phyloP scores from a whole-genome alignment of 345 rosid species.

The Salix caprea region DNA sequence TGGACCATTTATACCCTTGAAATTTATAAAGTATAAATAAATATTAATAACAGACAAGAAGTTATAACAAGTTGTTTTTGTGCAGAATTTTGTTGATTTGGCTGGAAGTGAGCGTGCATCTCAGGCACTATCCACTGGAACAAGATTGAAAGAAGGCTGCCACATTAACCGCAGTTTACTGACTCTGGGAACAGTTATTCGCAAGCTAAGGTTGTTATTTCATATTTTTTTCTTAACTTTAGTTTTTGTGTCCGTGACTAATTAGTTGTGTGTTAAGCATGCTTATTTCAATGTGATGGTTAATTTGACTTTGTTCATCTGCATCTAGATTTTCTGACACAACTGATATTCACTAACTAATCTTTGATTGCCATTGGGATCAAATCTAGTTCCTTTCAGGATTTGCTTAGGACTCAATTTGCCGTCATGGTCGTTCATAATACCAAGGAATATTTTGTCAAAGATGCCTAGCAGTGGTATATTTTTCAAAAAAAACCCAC shows the following conservation, averaged over 20 bases:
- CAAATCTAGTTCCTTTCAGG: background rate
- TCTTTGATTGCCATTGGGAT: background rate
- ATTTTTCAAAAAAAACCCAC: background rate
- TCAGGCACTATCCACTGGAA: constrained; percentile 79
- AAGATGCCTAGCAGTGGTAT: background rate
- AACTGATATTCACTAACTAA: background rate
- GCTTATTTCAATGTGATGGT: background rate
- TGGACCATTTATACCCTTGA: constrained; percentile 1
- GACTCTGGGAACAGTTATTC: constrained; percentile 89
- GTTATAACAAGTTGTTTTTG: constrained; percentile 11
- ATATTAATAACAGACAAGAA: background rate
- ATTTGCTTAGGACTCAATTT: background rate
- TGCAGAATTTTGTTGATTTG: constrained; percentile 89
- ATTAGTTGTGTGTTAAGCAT: background rate
- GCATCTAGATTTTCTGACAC: background rate
- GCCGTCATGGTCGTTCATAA: background rate
- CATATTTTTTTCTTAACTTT: background rate
- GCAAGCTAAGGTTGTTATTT: constrained; percentile 74
- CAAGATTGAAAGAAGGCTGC: constrained; percentile 95
- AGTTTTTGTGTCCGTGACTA: background rate
- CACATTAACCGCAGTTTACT: constrained; percentile 94
- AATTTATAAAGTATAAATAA: background rate
- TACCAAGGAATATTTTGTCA: background rate
- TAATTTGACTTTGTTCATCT: background rate
- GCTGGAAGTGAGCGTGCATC: constrained; percentile 99